Base-by-base conservation (phyloP, 768 basidiomycete genomes). In the Panaeolus cyanescens region DNA sequence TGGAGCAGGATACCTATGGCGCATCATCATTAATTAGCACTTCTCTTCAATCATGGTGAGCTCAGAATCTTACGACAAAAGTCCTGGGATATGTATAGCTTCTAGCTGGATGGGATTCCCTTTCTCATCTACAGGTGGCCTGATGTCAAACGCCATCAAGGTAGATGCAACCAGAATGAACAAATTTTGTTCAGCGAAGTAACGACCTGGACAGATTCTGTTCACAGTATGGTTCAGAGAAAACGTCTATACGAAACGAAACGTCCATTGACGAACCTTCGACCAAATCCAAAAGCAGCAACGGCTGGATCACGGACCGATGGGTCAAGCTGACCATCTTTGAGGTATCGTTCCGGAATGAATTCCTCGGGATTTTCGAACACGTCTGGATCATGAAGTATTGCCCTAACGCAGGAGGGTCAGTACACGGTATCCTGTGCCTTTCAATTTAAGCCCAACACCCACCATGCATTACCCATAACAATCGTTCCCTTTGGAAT, bases 161-260 rank as follows among this genome's bases (percentile, higher is more conserved):
- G 76, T 66, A 19, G 69, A 74, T 13, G 69, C 67, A 4, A 79
- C 69, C 19, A 68, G 69, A 7, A 76, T 58, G 67, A 78, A 79
- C 50, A 77, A 33, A 2, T 71, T 70, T 32, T 66, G 62, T 33
- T 74, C 69, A 4, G 75, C 75, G 13, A 79, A 57, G 61, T 75
- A 64, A 22, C 63, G 60, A 33, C 65, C 67, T 4, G 70, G 71
- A 36, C 71, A 72, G 5, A 60, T 37, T 57, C 75, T 62, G 22
- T 31, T 31, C 15, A 1, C n/a, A 56, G n/a, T 5, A 19, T 17
- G 10, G 2, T n/a, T 31, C 30, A 12, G 4, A 20, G 15, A 13
- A 13, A 34, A 19, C 5, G 19, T 6, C 31, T 2, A 1, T 6
- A 30, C 36, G 20, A 3, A 12, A 4, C n/a, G n/a, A 19, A n/a